Evolutionary conservation across 441 rosid genomes (phyloP), one percentile per base, ranked within the genome.

Genomic region (Eruca vesicaria): DNA sequence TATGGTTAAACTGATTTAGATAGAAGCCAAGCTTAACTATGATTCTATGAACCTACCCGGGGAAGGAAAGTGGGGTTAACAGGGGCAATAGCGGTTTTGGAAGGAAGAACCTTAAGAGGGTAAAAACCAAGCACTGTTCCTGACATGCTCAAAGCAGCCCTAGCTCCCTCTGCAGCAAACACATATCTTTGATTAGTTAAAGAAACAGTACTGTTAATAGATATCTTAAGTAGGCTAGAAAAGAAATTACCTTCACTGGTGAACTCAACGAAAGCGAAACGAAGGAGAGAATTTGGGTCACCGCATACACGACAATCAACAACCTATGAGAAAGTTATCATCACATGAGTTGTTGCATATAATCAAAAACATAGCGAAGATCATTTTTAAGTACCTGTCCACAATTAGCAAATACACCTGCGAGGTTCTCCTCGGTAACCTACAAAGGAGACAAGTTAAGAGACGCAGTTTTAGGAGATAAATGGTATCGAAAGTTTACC

Each of bases 221-320:
- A n/a, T n/a, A n/a, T n/a, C n/a, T n/a, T n/a, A n/a, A n/a, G n/a
- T n/a, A n/a, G n/a, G n/a, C n/a, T n/a, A n/a, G n/a, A n/a, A n/a
- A n/a, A n/a, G 14, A 55, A 55, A 45, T 28, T 87, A 94, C 97
- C 98, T 89, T 90, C 94, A 79, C 80, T 82, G 66, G 91, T 88
- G 75, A 94, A 94, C 80, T 95, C 97, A 50, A 92, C 74, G 73
- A 90, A 90, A 35, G 97, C 98, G 72, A 92, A 95, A 56, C 95
- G 99, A 62, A 96, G 99, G 73, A 80, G 81, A 20, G 98, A 91
- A 73, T 91, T 93, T 16, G 98, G 93, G 80, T 96, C 99, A 43
- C 99, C 98, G 55, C 99, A 96, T 61, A 96, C 90, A 66, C 99
- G 97, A 76, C 99, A 93, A 77, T 96, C 98, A 87, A 90, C 92